Base-by-base conservation (phyloP, 1,284 basidiomycete species). In the Chondrostereum purpureum region DNA sequence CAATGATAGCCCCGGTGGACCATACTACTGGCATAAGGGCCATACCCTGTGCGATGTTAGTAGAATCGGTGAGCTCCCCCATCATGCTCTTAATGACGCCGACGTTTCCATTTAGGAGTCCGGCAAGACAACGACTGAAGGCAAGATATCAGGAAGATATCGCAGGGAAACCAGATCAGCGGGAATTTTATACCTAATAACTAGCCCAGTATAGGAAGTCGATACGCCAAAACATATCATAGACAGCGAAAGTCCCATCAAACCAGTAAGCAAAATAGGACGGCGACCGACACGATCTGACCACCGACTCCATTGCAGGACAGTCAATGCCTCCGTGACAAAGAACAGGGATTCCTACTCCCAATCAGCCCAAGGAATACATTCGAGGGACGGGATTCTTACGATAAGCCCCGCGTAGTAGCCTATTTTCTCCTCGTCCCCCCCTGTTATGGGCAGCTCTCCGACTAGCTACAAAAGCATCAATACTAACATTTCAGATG, bases 371-470 rank as follows among this genome's bases (percentile, higher is more conserved):
- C 18, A 34, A 18, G 37, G 22, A 43, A 33, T 12, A 16, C 17
- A 16, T 39, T 18, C 19, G 36, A 51, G 43, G 53, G 8, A 16
- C 8, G 24, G 21, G 33, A 39, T 14, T 42, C 75, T 72, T 42
- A 84, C 82, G 42, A 84, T 74, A 14, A 83, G 36, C 6, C 80
- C 82, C 23, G 77, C 80, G 53, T 83, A 86, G 55, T 84, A 84
- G 1, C 80, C 82, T 5, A 80, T 70, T 59, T 77, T 78, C 35
- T 65, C 65, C 50, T 74, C 66, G 53, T 82, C 77, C 10, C 80
- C 79, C 3, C 69, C 70, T 3, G 74, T 77, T 27, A 83, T 72
- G 31, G 69, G 71, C 19, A 82, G 67, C 50, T 73, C 73, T 24
- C 70, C 65, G 35, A 83, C 63, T 37, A 82, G 70, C 78, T 83